Conservation (phyloP, 2,329 filamentous ascomycete genomes). For the Aspergillus hiratsukae region DNA sequence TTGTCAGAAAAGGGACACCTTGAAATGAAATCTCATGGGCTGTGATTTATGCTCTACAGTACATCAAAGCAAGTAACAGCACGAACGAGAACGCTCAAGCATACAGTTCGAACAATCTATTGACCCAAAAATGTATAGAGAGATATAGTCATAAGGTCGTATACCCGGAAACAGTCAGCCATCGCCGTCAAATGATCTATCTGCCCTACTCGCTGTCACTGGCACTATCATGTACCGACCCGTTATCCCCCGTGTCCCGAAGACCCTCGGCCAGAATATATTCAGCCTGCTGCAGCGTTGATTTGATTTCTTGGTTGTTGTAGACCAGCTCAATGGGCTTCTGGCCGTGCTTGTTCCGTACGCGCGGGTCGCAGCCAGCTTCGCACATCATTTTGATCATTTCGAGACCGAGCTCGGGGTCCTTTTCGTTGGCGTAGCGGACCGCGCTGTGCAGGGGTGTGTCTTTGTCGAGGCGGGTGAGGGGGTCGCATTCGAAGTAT, state of each 20-base stretch:
- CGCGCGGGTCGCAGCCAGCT: slow-evolving; percentile 45
- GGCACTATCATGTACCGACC: slow-evolving; percentile 34
- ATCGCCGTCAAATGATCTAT: neutral
- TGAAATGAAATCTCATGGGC: neutral
- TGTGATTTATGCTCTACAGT: neutral
- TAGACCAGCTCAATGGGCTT: slow-evolving; percentile 45
- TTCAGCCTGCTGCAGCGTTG: slow-evolving; percentile 41
- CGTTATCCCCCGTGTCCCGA: slow-evolving; percentile 31
- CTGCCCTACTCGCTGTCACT: slow-evolving; percentile 38
- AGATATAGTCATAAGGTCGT: slow-evolving; percentile 15
- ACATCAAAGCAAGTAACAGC: neutral
- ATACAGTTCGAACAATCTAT: neutral
- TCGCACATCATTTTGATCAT: slow-evolving; percentile 50
- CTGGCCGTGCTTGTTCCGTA: slow-evolving; percentile 45
- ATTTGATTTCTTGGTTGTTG: slow-evolving; percentile 39
- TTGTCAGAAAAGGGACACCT: neutral
- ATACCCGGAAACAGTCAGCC: slow-evolving; percentile 10
- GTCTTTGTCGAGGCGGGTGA: slow-evolving; percentile 44
- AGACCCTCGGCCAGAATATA: slow-evolving; percentile 45
- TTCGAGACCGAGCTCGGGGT: slow-evolving; percentile 37
- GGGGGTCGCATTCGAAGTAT: slow-evolving; percentile 46
- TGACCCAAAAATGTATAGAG: slow-evolving; percentile 2
- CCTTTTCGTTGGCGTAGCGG: slow-evolving; percentile 44
- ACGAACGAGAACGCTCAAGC: neutral
- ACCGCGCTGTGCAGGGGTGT: slow-evolving; percentile 45